Evolutionary conservation across 305 asterid species (phyloP).

Genomic region (Solanum hybrid): DNA sequence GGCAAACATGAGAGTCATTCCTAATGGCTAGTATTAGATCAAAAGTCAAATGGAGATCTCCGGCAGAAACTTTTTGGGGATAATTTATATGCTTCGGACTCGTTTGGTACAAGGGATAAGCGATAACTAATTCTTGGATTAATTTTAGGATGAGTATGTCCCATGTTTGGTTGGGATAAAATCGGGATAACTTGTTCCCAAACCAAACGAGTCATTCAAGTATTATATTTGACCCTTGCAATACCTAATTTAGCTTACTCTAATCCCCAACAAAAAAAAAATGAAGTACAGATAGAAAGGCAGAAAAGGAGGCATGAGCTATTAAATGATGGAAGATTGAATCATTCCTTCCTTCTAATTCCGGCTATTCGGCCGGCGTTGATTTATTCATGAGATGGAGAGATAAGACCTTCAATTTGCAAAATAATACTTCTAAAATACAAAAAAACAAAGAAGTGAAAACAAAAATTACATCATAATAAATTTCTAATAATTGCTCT

Average conservation of each 20-base stretch:
- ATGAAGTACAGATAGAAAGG: not conserved
- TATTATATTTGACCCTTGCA: not conserved
- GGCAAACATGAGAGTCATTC: not conserved
- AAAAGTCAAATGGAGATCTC: not conserved
- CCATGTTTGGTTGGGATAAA: not conserved
- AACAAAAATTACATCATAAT: slow-evolving; percentile 11
- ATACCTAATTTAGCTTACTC: not conserved
- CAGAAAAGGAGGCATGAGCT: not conserved
- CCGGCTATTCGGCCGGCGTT: not conserved
- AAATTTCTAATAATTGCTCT: slow-evolving; percentile 31
- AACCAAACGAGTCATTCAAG: not conserved
- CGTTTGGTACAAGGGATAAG: not conserved
- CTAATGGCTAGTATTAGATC: not conserved
- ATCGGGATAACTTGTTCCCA: not conserved
- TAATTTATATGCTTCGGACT: not conserved
- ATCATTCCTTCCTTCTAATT: not conserved
- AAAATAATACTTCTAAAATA: not conserved
- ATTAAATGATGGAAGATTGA: not conserved
- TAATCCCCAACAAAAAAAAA: not conserved
- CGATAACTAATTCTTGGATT: not conserved
- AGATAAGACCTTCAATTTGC: not conserved
- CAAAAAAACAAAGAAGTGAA: not conserved
- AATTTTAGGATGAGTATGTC: not conserved
- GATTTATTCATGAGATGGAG: not conserved
- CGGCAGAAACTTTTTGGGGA: not conserved